Evolutionary conservation across 169 alveolate genomes (phyloP).

Genomic region (Cryptosporidium parvum): DNA sequence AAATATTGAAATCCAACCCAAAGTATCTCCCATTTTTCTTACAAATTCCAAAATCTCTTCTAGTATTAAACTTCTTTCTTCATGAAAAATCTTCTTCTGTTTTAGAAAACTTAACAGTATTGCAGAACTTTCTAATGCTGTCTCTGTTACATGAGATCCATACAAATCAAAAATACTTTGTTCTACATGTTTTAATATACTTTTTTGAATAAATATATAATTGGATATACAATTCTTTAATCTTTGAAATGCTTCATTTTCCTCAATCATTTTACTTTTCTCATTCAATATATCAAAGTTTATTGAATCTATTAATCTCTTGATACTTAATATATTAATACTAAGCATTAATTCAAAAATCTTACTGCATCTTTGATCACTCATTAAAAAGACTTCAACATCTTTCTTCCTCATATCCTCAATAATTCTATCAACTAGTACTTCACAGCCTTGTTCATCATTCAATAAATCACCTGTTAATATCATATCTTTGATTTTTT

Average conservation of each 20-base stretch:
- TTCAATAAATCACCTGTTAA: slow-evolving; percentile 30
- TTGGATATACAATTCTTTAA: slow-evolving; percentile 14
- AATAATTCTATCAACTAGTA: slow-evolving; percentile 30
- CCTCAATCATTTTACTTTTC: background rate
- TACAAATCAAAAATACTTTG: slow-evolving; percentile 33
- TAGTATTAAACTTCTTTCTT: background rate
- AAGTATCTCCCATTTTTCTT: background rate
- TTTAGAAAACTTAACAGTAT: slow-evolving; percentile 1
- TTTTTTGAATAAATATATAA: slow-evolving; percentile 7
- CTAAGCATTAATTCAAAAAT: slow-evolving; percentile 54
- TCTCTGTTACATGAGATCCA: slow-evolving; percentile 62
- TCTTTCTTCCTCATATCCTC: slow-evolving; percentile 72
- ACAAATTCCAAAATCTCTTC: slow-evolving; percentile 10
- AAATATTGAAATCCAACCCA: slow-evolving; percentile 55
- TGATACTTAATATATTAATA: slow-evolving; percentile 47
- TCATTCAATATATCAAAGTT: background rate
- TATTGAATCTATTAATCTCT: slow-evolving; percentile 25
- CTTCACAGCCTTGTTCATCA: slow-evolving; percentile 65
- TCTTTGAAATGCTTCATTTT: slow-evolving; percentile 6
- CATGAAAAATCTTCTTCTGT: background rate
- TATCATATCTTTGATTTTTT: slow-evolving; percentile 43
- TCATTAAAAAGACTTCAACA: slow-evolving; percentile 41
- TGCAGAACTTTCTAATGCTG: slow-evolving; percentile 45
- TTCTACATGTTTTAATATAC: slow-evolving; percentile 27
- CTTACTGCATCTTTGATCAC: slow-evolving; percentile 72